Evolutionary conservation across 1,284 basidiomycete species (phyloP).

Genomic region (Rhodofomes roseus): DNA sequence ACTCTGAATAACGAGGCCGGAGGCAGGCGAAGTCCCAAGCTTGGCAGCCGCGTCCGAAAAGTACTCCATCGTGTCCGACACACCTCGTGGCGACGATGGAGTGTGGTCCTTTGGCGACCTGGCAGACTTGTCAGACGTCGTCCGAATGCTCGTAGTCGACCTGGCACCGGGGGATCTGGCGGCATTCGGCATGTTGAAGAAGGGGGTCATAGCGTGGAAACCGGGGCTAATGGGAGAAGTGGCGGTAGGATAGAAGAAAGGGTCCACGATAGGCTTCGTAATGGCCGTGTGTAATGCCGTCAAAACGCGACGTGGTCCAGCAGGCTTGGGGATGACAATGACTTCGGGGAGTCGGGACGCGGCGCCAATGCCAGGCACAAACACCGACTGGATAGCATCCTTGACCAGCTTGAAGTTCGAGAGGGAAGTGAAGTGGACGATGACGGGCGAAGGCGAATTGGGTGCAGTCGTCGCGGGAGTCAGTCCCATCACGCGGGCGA

Average conservation of each 20-base stretch:
- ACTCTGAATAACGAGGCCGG: constrained; percentile 88
- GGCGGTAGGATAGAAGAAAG: constrained; percentile 89
- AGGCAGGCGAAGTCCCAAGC: constrained; percentile 74
- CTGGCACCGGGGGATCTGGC: constrained; percentile 40
- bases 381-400: constrained; percentile 75
- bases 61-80: constrained; percentile 81
- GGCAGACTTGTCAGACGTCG: constrained; percentile 55
- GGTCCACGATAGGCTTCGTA: constrained; percentile 81
- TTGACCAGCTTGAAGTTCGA: constrained; percentile 85
- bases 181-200: constrained; percentile 36
- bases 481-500: constrained; percentile 53
- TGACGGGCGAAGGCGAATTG: constrained; percentile 44
- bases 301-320: constrained; percentile 86
- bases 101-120: constrained; percentile 51
- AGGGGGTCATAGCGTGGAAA: constrained; percentile 36
- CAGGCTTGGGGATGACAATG: constrained; percentile 93
- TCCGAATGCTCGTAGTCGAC: constrained; percentile 47
- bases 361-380: constrained; percentile 42
- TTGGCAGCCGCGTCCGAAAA: constrained; percentile 77
- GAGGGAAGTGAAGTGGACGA: constrained; percentile 89
- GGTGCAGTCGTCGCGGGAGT: constrained; percentile 17
- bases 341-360: constrained; percentile 64
- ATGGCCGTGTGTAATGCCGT: constrained; percentile 87
- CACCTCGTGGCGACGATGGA: constrained; percentile 69
- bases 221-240: constrained; percentile 81